Evolutionary conservation across 352 stramenopile genomes (phyloP).

Genomic region (Phytophthora hybrid): DNA sequence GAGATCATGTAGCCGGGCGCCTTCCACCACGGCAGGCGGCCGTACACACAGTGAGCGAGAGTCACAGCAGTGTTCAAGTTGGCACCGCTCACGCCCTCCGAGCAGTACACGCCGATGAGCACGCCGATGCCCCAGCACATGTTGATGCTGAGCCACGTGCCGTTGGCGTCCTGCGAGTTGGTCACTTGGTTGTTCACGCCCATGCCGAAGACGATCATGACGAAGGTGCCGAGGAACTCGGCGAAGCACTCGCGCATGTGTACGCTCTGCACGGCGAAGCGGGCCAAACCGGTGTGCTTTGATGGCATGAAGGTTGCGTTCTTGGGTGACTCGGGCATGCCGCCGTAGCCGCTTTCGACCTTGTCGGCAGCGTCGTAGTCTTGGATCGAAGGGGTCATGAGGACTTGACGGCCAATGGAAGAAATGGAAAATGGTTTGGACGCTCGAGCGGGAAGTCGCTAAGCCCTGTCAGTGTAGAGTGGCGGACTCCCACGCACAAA

Average conservation of each 20-base stretch:
- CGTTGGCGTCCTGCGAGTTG: no score
- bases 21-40: no score
- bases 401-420: neutral
- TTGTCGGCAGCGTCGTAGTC: constrained; percentile 23
- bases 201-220: no score
- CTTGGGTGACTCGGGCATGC: constrained; percentile 47
- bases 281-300: constrained; percentile 46
- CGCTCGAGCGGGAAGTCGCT: neutral
- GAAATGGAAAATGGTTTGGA: constrained; percentile 5
- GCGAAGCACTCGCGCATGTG: constrained; percentile 46
- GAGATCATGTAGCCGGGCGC: no score
- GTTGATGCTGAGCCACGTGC: no score
- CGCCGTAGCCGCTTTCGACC: constrained; percentile 32
- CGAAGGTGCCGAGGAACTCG: constrained; percentile 54
- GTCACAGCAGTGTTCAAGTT: no score
- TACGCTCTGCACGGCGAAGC: constrained; percentile 26
- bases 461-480: neutral
- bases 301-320: constrained; percentile 48
- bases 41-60: no score
- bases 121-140: no score
- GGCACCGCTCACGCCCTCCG: no score
- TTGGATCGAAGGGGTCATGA: constrained; percentile 5
- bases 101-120: no score
- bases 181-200: no score
- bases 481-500: neutral